phyloP scores from a whole-genome alignment of 2,329 filamentous ascomycete genomes.

The Paraphoma sp. region DNA sequence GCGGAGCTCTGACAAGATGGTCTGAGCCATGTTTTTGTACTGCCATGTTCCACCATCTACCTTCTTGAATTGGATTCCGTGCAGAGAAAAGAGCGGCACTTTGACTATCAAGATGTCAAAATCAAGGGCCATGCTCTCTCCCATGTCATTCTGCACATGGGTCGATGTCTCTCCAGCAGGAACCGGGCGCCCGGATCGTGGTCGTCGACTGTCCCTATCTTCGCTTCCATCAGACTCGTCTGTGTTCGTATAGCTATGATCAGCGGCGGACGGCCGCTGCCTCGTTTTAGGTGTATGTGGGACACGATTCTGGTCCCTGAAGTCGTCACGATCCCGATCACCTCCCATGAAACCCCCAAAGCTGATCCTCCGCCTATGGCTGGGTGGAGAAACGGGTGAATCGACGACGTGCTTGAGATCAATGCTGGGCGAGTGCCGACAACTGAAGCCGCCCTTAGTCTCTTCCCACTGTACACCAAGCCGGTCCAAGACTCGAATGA shows the following conservation, averaged over 20 bases:
- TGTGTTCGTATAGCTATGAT: conserved; percentile 84
- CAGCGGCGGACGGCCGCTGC: conserved; percentile 58
- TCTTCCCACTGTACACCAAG: conserved; percentile 90
- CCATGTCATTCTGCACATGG: conserved; percentile 88
- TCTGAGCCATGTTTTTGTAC: conserved; percentile 98
- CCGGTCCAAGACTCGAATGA: conserved; percentile 86
- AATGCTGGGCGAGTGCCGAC: conserved; percentile 87
- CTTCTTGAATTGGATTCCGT: conserved; percentile 98
- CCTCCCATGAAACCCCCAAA: conserved; percentile 74
- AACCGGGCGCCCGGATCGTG: conserved; percentile 30
- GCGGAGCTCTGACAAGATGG: conserved; percentile 85
- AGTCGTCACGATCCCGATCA: conserved; percentile 68
- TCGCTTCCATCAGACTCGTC: conserved; percentile 80
- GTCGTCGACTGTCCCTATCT: conserved; percentile 55
- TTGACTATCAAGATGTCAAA: conserved; percentile 99
- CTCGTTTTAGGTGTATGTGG: conserved; percentile 58
- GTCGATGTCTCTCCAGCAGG: conserved; percentile 88
- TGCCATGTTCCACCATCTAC: conserved; percentile 96
- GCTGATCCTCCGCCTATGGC: conserved; percentile 80
- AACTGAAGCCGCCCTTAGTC: conserved; percentile 92
- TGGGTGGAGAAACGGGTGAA: conserved; percentile 44
- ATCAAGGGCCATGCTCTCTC: conserved; percentile 80
- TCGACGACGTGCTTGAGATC: conserved; percentile 79
- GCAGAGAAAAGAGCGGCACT: conserved; percentile 87
- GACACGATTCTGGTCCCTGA: conserved; percentile 65